phyloP scores from a whole-genome alignment of 106 monocot species.

The Phalaenopsis aphrodite region DNA sequence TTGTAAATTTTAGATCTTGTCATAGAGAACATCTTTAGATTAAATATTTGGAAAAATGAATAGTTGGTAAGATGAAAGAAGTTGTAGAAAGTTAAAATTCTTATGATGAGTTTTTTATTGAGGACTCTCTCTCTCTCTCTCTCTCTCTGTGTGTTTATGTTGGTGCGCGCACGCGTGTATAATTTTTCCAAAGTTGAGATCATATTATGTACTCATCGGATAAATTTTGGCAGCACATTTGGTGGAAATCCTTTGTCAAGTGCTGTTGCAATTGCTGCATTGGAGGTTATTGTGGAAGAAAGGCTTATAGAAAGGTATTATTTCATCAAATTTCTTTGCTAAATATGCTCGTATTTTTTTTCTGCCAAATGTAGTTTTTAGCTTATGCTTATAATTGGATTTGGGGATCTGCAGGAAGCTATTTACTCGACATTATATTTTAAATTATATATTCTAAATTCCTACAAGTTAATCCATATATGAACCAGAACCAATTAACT shows the following conservation, averaged over 20 bases:
- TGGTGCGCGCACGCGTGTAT: no score
- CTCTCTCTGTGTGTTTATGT: no score
- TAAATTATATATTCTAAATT: no score
- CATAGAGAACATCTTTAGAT: neutral
- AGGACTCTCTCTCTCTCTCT: no score
- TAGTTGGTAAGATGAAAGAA: neutral
- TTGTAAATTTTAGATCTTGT: neutral
- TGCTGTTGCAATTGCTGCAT: conserved; percentile 80
- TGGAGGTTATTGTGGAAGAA: conserved; percentile 82
- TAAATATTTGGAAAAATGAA: neutral
- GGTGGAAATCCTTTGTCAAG: conserved; percentile 96
- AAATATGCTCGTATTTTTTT: neutral
- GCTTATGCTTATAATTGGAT: neutral
- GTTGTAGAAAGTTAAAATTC: neutral
- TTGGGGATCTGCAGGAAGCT: neutral
- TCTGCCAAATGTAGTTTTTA: neutral
- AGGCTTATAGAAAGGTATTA: conserved; percentile 65
- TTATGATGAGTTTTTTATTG: neutral
- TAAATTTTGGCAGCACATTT: conserved; percentile 60
- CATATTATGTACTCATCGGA: neutral
- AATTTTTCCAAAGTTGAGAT: no score
- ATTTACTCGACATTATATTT: neutral
- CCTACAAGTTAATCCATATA: no score
- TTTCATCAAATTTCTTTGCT: neutral
- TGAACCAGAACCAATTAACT: no score